phyloP scores from a whole-genome alignment of 2,329 filamentous ascomycete species.

The Alternaria panax region DNA sequence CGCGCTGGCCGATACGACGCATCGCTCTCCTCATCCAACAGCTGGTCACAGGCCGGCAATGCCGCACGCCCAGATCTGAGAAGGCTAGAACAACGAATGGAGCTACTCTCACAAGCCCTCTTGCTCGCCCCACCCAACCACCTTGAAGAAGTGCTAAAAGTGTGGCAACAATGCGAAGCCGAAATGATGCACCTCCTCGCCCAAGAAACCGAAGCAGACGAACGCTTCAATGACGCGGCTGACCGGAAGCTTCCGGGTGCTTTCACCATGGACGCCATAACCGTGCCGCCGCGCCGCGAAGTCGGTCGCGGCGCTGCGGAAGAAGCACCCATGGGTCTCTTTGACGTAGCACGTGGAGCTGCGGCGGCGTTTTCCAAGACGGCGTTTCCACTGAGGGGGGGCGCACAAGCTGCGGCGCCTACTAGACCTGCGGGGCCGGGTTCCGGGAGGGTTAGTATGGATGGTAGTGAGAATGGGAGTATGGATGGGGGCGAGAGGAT shows the following conservation, averaged over 20 bases:
- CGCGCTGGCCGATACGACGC: constrained; percentile 76
- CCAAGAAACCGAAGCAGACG: constrained; percentile 72
- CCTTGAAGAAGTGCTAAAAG: constrained; percentile 76
- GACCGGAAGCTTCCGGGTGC: constrained; percentile 62
- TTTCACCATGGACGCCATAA: constrained; percentile 49
- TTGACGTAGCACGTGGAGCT: constrained; percentile 60
- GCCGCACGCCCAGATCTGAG: constrained; percentile 64
- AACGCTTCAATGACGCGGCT: constrained; percentile 73
- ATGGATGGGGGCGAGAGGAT: constrained; percentile 51
- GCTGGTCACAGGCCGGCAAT: constrained; percentile 52
- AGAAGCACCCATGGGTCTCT: constrained; percentile 61
- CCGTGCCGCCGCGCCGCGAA: constrained; percentile 52
- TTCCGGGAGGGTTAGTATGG: constrained; percentile 36
- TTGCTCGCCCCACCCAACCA: constrained; percentile 74
- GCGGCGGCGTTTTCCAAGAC: constrained; percentile 57
- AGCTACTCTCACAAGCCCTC: constrained; percentile 77
- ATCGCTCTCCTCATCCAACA: constrained; percentile 43
- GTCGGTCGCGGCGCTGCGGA: constrained; percentile 53
- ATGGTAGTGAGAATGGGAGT: constrained; percentile 49
- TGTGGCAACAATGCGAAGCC: constrained; percentile 79
- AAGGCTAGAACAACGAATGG: constrained; percentile 80
- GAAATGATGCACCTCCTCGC: constrained; percentile 73
- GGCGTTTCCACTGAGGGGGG: constrained; percentile 54
- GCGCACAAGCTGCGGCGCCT: constrained; percentile 19
- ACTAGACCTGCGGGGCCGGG: constrained; percentile 5